Base-by-base conservation (phyloP, 1,139 yeast genomes). In the Pichia sp. region DNA sequence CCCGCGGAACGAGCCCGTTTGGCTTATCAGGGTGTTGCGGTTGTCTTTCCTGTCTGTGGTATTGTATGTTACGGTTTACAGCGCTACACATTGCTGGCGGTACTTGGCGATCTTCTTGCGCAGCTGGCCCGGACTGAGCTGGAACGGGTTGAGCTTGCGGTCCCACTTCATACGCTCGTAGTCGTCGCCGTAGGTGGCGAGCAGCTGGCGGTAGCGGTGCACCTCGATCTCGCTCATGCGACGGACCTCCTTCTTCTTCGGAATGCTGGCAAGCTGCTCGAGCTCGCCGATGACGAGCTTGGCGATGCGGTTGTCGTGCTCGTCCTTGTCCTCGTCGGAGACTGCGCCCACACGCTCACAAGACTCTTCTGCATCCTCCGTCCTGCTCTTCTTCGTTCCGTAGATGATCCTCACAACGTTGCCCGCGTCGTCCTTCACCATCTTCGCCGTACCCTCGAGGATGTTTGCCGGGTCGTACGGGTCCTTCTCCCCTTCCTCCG, bases 141-240 rank as follows among this genome's bases (percentile, higher is more conserved):
- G 97, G 69, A 79, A 80, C 2, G 86, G 78, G 66, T 93, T 93
- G 57, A 91, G 74, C 67, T 86, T 87, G 71, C 79, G 81, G 67
- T 93, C 99, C 87, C 96, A 86, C 66, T 83, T 85, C 98, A 95
- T 93, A 62, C 83, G 87, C 49, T 80, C 85, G 66, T 83, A 90
- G 67, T 93, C 85, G 58, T 90, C 95, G 19, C 97, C 97, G 66
- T 93, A 82, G 68, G 88, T 89, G 30, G 79, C 80, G 55, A 83
- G 77, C 48, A 93, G 74, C 23, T 70, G 70, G 49, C 70, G 70
- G 44, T 89, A 70, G 96, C 96, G 89, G 40, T 78, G 86, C 47
- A 69, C 71, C 69, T 93, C 98, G 62, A 96, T 74, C 44, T 78
- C 84, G 52, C 90, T 81, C 60, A 81, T 86, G 44, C 72, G 63